Evolutionary conservation across 2,329 filamentous ascomycete genomes (phyloP).

Genomic region (Talaromyces sp.): DNA sequence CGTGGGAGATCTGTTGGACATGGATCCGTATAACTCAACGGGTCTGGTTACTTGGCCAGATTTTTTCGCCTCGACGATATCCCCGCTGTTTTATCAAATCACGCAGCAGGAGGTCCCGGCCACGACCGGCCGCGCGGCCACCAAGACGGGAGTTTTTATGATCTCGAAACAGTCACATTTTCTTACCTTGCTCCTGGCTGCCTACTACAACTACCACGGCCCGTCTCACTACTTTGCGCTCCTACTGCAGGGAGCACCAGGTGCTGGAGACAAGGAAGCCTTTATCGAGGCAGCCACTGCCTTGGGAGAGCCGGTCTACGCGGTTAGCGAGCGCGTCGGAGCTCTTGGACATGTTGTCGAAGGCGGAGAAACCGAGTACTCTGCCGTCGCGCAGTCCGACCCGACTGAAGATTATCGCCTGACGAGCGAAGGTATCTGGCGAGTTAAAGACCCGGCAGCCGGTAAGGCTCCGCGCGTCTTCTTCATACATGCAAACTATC

Average conservation of each 20-base stretch:
- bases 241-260: conserved; percentile 33
- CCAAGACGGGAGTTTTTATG: conserved; percentile 32
- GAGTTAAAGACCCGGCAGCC: conserved; percentile 26
- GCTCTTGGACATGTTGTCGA: conserved; percentile 27
- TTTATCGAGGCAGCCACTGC: conserved; percentile 32
- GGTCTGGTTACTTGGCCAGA: conserved; percentile 57
- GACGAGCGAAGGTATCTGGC: conserved; percentile 27
- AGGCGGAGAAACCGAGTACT: conserved; percentile 25
- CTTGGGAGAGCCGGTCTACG: conserved; percentile 28
- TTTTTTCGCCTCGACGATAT: conserved; percentile 43
- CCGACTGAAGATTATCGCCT: conserved; percentile 33
- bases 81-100: conserved; percentile 40
- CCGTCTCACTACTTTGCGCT: conserved; percentile 34
- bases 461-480: conserved; percentile 29
- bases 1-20: conserved; percentile 44
- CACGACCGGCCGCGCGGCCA: conserved; percentile 30
- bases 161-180: conserved; percentile 33
- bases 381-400: conserved; percentile 35
- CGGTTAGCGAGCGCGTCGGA: conserved; percentile 32
- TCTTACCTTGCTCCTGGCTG: conserved; percentile 28
- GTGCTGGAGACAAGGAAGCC: conserved; percentile 37
- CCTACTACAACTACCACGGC: conserved; percentile 30
- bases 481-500: conserved; percentile 39
- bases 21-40: conserved; percentile 47
- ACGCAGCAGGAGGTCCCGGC: conserved; percentile 30